Percentiles rank a stretch among this genome's conserved stretches.
Conservation (phyloP, 371 early-diverging fungal genomes). For the Zychaea mexicana region DNA sequence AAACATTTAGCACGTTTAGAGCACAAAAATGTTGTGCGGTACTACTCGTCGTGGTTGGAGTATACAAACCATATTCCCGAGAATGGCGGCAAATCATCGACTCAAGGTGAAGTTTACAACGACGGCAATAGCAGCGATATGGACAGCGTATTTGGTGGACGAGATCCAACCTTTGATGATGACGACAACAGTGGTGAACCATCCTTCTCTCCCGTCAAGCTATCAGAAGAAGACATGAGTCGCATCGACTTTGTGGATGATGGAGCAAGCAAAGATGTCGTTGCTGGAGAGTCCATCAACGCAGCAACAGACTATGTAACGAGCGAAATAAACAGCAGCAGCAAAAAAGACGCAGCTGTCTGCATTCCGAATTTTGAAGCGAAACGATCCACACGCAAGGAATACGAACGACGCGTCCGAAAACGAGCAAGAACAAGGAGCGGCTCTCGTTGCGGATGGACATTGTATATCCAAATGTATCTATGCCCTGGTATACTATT, state of each 20-base stretch:
- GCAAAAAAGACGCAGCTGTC: conserved; percentile 2
- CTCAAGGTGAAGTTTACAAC: conserved; percentile 18
- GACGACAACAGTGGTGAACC: not conserved
- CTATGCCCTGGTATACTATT: conserved; percentile 79
- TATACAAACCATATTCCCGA: conserved; percentile 32
- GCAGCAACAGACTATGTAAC: not conserved
- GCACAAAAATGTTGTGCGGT: conserved; percentile 91
- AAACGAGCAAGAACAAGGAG: conserved; percentile 1
- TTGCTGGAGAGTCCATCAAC: not conserved
- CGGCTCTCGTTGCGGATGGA: conserved; percentile 32
- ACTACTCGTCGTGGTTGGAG: conserved; percentile 94
- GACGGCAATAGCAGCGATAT: conserved; percentile 7
- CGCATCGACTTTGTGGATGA: conserved; percentile 7
- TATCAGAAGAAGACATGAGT: conserved; percentile 8
- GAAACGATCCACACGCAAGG: not conserved
- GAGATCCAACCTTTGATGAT: conserved; percentile 24
- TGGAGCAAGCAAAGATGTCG: not conserved
- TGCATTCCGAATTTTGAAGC: not conserved
- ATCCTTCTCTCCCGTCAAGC: not conserved
- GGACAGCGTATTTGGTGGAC: conserved; percentile 14
- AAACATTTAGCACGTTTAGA: conserved; percentile 86
- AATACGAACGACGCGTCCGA: not conserved
- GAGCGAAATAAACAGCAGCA: not conserved
- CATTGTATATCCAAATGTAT: conserved; percentile 88
- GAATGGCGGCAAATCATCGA: not conserved